Conservation (phyloP, 345 rosid genomes). For the Salix brachista region DNA sequence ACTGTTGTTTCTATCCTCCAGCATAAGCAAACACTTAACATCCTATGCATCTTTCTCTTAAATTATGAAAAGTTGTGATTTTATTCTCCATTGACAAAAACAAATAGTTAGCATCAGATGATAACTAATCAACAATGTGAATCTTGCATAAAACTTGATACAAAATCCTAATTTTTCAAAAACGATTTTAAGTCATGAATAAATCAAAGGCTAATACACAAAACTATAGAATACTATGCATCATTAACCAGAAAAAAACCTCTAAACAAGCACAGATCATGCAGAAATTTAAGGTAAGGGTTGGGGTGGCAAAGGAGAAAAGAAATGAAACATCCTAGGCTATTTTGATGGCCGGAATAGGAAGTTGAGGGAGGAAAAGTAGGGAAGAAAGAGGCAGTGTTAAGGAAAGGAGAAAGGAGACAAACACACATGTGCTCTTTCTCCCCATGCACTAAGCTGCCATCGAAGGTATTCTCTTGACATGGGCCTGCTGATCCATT, state of each 20-base stretch:
- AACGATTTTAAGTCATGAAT: not conserved
- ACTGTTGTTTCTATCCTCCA: not conserved
- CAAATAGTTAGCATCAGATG: not conserved
- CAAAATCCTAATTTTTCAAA: not conserved
- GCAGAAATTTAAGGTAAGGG: conserved; percentile 27
- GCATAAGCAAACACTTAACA: not conserved
- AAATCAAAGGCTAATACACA: not conserved
- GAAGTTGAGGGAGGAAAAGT: conserved; percentile 74
- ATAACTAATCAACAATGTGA: not conserved
- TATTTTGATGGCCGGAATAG: conserved; percentile 44
- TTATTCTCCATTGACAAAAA: not conserved
- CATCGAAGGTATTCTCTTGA: conserved; percentile 97
- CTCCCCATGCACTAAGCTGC: conserved; percentile 99
- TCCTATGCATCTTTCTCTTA: not conserved
- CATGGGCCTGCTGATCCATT: conserved; percentile 99
- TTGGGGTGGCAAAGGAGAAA: conserved; percentile 23
- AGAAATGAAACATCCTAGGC: conserved; percentile 33
- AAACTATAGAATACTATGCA: not conserved
- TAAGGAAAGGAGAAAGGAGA: conserved; percentile 99
- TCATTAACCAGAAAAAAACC: conserved; percentile 3
- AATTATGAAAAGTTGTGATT: not conserved
- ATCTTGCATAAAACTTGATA: not conserved
- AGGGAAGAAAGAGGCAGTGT: conserved; percentile 87
- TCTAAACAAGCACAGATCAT: conserved; percentile 17
- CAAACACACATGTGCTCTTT: conserved; percentile 99